Base-by-base conservation (phyloP, 1,139 yeast genomes). In the Lodderomyces jiufengensis region DNA sequence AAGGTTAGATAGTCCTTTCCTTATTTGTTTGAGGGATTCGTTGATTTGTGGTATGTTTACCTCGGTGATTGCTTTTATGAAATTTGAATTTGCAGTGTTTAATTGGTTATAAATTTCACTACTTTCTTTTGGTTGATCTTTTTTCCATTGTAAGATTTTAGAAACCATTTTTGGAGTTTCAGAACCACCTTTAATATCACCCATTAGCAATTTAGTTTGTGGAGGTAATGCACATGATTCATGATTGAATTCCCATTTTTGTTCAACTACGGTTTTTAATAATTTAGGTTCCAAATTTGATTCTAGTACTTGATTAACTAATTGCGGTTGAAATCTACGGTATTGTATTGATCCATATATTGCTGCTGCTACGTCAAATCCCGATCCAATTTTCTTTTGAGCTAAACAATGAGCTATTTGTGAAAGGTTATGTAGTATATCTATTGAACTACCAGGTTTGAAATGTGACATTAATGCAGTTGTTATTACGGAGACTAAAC, bases 321-420 rank as follows among this genome's bases (percentile, higher is more conserved):
- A 46, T 9, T 46, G 50, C 0, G 88, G 85, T 7, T 63, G 61
- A 51, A 92, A 92, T 42, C 98, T 66, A 27, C 76, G 70, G 57
- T 92, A 92, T 5, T 80, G 71, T 32, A 90, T 84, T 0, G 96
- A 84, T 2, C 98, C 98, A 58, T 73, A 92, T 0, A 86, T 82
- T 0, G 98, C 98, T 7, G 97, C 82, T 0, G 95, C 97, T 29
- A 94, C 95, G 54, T 92, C 98, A 57, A 92, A 92, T 0, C 98
- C 98, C 3, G 96, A 86, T 0, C 98, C 98, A 20, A 92, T 80
- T 57, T 94, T 94, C 30, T 86, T 85, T 55, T 92, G 98, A 2
- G 98, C 97, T 38, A 76, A 74, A 56, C 97, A 90, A 56, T 92
- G 98, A 1, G 95, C 84, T 9, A 86, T 66, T 54, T 92, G 98